phyloP scores from a whole-genome alignment of 2,329 filamentous ascomycete genomes.

The Sclerotiophoma versabilis region DNA sequence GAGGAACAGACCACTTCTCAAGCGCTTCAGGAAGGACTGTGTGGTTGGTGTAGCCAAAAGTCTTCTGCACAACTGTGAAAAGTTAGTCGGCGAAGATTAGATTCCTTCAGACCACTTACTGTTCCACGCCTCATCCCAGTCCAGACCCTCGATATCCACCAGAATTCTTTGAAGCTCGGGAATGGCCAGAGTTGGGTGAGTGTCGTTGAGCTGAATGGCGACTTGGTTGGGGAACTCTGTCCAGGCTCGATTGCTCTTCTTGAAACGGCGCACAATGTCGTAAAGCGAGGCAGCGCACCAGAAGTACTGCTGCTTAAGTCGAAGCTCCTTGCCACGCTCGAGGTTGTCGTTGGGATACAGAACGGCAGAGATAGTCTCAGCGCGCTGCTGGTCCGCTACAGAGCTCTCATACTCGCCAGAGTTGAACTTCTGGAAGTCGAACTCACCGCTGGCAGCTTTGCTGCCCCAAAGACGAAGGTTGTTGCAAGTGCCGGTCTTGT shows the following conservation, averaged over 20 bases:
- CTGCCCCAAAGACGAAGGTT: conserved; percentile 97
- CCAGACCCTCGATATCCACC: conserved; percentile 84
- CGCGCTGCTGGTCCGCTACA: conserved; percentile 95
- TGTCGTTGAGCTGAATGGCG: conserved; percentile 97
- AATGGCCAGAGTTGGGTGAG: conserved; percentile 93
- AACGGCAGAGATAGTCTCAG: conserved; percentile 98
- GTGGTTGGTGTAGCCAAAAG: conserved; percentile 98
- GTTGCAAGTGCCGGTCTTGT: conserved; percentile 88
- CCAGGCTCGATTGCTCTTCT: conserved; percentile 93
- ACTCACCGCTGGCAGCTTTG: conserved; percentile 95
- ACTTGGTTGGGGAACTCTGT: conserved; percentile 91
- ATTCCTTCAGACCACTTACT: conserved; percentile 59
- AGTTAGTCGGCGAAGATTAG: conserved; percentile 19
- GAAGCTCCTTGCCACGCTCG: conserved; percentile 93
- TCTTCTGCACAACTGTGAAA: conserved; percentile 56
- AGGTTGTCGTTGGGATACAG: conserved; percentile 98
- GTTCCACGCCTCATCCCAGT: conserved; percentile 91
- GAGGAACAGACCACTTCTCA: conserved; percentile 96
- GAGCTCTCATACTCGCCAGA: conserved; percentile 97
- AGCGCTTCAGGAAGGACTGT: conserved; percentile 95
- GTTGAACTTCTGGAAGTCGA: conserved; percentile 99
- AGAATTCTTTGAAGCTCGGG: conserved; percentile 95
- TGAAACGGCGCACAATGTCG: conserved; percentile 97
- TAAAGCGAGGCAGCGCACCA: conserved; percentile 97
- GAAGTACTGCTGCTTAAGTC: conserved; percentile 99